Conservation (phyloP, 495 filamentous ascomycete species). For the Neurospora sp. region DNA sequence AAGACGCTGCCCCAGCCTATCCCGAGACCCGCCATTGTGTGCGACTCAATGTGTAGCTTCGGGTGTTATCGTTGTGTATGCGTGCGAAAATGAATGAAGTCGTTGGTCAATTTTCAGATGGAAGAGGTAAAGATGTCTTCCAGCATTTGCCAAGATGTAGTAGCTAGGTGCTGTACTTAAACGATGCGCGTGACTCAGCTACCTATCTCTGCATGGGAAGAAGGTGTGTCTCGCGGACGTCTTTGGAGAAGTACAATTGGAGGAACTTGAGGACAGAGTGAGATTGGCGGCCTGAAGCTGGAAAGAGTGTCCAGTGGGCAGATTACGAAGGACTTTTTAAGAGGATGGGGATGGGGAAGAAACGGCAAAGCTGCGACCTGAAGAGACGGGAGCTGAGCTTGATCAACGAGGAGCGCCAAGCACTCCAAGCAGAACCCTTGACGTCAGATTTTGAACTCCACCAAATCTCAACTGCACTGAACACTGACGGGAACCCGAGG, state of each 20-base stretch:
- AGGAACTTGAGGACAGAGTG: background rate
- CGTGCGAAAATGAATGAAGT: background rate
- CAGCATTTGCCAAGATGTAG: background rate
- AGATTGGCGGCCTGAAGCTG: background rate
- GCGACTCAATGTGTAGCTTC: background rate
- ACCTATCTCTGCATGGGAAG: background rate
- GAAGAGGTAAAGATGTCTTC: background rate
- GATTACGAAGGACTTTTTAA: background rate
- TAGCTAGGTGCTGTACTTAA: background rate
- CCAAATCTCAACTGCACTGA: background rate
- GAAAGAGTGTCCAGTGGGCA: background rate
- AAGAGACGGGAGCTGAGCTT: background rate
- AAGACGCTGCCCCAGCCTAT: constrained; percentile 33
- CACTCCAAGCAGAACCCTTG: background rate
- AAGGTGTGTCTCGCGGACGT: background rate
- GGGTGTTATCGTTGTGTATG: background rate
- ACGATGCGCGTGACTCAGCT: background rate
- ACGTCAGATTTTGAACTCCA: background rate
- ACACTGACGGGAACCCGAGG: background rate
- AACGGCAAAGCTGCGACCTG: background rate
- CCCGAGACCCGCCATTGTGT: constrained; percentile 28
- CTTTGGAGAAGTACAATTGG: background rate
- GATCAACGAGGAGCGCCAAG: background rate
- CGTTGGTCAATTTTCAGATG: background rate
- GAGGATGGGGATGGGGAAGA: background rate